Conservation (phyloP, 768 basidiomycete genomes). For the Kwoniella pini region DNA sequence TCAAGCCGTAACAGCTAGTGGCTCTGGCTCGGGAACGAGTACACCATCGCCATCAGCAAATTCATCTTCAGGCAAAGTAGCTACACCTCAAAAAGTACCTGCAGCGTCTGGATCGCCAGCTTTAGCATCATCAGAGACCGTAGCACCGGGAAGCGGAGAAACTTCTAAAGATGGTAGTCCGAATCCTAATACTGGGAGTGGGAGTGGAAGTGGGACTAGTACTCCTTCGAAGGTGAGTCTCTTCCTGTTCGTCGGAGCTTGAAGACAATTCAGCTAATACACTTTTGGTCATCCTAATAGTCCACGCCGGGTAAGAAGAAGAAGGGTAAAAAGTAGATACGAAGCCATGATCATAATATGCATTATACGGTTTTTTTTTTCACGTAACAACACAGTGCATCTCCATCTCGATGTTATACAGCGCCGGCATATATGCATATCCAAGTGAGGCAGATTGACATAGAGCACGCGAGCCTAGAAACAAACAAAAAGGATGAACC, state of each 20-base stretch:
- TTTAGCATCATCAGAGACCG: neutral
- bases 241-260: neutral
- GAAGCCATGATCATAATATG: neutral
- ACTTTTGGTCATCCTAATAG: neutral
- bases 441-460: no score
- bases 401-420: no score
- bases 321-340: slow-evolving; percentile 42
- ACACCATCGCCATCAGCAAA: slow-evolving; percentile 3
- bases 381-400: no score
- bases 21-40: slow-evolving; percentile 1
- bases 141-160: neutral
- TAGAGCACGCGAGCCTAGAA: no score
- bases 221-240: slow-evolving; percentile 31
- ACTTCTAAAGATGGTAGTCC: slow-evolving; percentile 16
- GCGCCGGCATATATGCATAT: no score
- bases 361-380: neutral
- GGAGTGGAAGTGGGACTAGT: slow-evolving; percentile 11
- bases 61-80: slow-evolving; percentile 10
- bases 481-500: no score
- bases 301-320: slow-evolving; percentile 47
- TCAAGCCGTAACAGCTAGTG: neutral
- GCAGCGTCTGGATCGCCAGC: slow-evolving; percentile 1
- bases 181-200: neutral
- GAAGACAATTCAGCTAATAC: neutral
- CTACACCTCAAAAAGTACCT: slow-evolving; percentile 11